phyloP scores from a whole-genome alignment of 1,284 basidiomycete species.

The Chondrostereum purpureum region DNA sequence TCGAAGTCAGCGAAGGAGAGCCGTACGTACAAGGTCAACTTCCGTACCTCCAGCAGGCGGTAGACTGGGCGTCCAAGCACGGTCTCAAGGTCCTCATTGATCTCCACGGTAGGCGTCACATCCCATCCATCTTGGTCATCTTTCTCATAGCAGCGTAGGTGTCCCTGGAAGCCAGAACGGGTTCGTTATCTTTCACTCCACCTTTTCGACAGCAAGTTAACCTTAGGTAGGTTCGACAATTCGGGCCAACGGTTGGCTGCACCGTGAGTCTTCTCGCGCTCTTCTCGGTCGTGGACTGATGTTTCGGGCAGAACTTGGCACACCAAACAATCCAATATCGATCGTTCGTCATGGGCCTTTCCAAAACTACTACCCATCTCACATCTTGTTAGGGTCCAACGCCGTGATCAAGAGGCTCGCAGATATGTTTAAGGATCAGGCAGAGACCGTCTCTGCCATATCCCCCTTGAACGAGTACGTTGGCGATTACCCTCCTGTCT shows the following conservation, averaged over 20 bases:
- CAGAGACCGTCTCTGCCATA: constrained; percentile 1
- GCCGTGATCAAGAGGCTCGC: constrained; percentile 9
- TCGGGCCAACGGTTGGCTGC: constrained; percentile 64
- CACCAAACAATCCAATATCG: constrained; percentile 5
- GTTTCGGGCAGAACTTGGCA: constrained; percentile 9
- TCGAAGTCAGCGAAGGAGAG: constrained; percentile 73
- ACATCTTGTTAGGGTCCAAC: constrained; percentile 1
- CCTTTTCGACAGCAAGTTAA: constrained; percentile 4
- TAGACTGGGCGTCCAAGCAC: constrained; percentile 72
- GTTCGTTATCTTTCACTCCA: constrained; percentile 27
- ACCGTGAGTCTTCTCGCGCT: constrained; percentile 36
- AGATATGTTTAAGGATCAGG: neutral
- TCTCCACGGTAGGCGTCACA: constrained; percentile 52
- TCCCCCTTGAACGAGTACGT: constrained; percentile 5
- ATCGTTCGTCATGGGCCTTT: too few species aligned
- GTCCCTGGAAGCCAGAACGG: constrained; percentile 82
- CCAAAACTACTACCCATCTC: too few species aligned
- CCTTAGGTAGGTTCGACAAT: constrained; percentile 69
- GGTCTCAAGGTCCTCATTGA: constrained; percentile 80
- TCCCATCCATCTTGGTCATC: neutral
- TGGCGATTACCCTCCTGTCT: neutral
- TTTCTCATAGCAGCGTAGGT: constrained; percentile 20
- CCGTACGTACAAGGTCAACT: constrained; percentile 82
- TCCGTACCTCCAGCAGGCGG: constrained; percentile 66
- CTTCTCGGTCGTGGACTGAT: too few species aligned